phyloP scores from a whole-genome alignment of 2,329 filamentous ascomycete species.

The Cercospora canescens region DNA sequence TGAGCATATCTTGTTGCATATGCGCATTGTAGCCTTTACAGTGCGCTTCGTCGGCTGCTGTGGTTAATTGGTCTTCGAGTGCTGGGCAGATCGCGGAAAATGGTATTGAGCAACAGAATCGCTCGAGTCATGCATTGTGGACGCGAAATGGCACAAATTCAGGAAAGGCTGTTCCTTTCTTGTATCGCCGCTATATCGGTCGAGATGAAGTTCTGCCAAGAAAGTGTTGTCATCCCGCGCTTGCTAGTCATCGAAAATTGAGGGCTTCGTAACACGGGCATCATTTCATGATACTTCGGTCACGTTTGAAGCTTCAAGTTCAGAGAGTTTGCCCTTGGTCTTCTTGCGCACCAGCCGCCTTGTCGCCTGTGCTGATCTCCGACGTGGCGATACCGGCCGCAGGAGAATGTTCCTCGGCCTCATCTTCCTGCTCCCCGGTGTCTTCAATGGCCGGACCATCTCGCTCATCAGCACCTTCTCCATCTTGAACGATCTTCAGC shows the following conservation, averaged over 20 bases:
- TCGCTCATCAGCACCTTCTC: constrained; percentile 14
- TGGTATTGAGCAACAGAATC: no score
- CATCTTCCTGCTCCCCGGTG: constrained; percentile 2
- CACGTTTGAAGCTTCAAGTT: not conserved
- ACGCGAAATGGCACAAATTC: no score
- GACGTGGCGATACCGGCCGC: not conserved
- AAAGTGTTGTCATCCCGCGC: not conserved
- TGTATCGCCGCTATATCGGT: not conserved
- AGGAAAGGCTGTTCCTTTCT: no score
- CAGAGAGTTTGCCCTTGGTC: not conserved
- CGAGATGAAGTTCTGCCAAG: not conserved
- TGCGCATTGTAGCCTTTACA: no score
- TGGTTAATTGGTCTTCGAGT: no score
- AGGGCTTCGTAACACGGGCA: no score
- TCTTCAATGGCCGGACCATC: constrained; percentile 15
- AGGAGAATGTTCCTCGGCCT: not conserved
- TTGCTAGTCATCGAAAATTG: no score
- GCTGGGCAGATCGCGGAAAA: no score
- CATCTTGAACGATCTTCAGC: constrained; percentile 46
- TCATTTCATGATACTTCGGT: not conserved
- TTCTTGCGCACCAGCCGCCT: not conserved
- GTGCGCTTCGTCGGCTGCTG: no score
- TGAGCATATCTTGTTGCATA: no score
- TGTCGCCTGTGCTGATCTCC: not conserved
- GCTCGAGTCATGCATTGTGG: no score